Evolutionary conservation across 371 early-diverging fungal species (phyloP).

Genomic region (Paraphysoderma sedebokerense): DNA sequence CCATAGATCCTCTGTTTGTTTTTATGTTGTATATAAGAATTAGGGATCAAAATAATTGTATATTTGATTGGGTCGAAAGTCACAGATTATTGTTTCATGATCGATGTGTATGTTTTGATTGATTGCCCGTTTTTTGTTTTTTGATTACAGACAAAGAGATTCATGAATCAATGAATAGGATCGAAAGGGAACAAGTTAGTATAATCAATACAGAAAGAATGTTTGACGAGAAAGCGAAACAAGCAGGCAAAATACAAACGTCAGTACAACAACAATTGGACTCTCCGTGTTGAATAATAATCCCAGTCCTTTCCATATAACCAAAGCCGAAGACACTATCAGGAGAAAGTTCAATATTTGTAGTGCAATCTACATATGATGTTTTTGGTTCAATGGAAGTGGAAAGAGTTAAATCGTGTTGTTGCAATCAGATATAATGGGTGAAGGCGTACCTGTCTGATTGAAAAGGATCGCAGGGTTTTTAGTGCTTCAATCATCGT

Average conservation of each 20-base stretch:
- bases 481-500: too few relatives aligned
- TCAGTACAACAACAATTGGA: constrained; percentile 96
- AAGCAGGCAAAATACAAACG: constrained; percentile 17
- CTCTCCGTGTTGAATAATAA: constrained; percentile 82
- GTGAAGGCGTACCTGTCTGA: too few relatives aligned
- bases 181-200: too few relatives aligned
- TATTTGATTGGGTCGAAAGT: background rate
- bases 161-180: too few relatives aligned
- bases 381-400: background rate
- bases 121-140: too few relatives aligned
- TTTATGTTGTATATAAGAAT: background rate
- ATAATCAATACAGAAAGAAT: background rate
- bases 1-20: constrained; percentile 85
- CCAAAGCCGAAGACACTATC: constrained; percentile 78
- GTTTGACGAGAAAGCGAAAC: background rate
- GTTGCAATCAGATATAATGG: too few relatives aligned
- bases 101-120: too few relatives aligned
- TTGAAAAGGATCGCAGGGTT: too few relatives aligned
- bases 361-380: constrained; percentile 18
- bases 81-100: too few relatives aligned
- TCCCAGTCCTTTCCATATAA: constrained; percentile 90
- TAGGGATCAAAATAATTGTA: background rate
- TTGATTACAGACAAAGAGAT: too few relatives aligned
- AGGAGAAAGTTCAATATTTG: constrained; percentile 64
- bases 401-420: too few relatives aligned